Base-by-base conservation (phyloP, 768 basidiomycete species). In the Leucosporidium scottii region DNA sequence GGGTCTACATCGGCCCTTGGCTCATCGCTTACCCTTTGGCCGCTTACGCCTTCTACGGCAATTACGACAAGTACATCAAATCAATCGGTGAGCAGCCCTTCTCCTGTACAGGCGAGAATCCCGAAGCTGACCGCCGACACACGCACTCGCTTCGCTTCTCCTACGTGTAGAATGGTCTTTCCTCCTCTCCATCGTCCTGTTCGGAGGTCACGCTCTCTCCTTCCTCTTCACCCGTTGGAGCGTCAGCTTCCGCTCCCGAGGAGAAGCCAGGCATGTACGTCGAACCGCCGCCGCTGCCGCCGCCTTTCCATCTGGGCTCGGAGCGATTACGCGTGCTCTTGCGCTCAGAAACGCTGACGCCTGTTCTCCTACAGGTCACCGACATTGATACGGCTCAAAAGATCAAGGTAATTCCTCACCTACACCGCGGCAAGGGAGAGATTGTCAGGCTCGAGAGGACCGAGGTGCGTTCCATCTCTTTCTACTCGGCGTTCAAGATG, bases 141-240 rank as follows among this genome's bases (percentile, higher is more conserved):
- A 34, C 34, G 34, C 34, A 34, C 34, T 34, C 10, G 34, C 34
- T 34, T 34, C 34, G 34, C 34, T 36, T 20, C 30, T 20, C 34
- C n/a, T 18, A 17, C 23, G 89, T 65, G 92, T 94, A 79, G 94
- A 98, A 78, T 98, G 93, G 93, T 94, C 96, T 0, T 99, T 98
- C 77, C 84, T 98, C 27, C 90, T 89, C 48, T 92, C 89, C 72
- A 87, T 93, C 20, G 79, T 85, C 4, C 84, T 99, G 12, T 89
- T 89, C 27, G 87, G 85, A 9, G 85, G 88, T 3, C 96, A 98
- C 78, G 91, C 92, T 4, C 83, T 99, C 65, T 92, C 90, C 75
- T 99, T 93, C 79, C 81, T 99, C 55, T 82, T 88, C 18, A 99
- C 94, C 0, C 84, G 84, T 72, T 99, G 96, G 96, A 92, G 85